phyloP scores from a whole-genome alignment of 2,329 filamentous ascomycete genomes.

The Parasarocladium wereldwijsianum region DNA sequence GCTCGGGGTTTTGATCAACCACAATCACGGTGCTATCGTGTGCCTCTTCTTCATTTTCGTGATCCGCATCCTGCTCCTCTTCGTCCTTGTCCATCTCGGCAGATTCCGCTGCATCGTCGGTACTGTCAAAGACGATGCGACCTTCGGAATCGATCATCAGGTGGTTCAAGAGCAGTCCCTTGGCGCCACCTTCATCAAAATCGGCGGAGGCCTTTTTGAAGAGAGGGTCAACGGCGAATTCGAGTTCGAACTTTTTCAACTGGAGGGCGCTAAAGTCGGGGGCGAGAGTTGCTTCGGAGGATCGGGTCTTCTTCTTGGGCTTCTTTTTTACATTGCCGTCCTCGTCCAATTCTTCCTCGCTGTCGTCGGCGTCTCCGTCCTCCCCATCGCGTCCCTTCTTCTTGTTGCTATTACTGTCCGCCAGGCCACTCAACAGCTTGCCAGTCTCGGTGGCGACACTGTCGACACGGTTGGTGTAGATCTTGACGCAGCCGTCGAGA shows the following conservation, averaged over 20 bases:
- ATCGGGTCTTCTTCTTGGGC: conserved; percentile 62
- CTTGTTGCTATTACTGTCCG: conserved; percentile 69
- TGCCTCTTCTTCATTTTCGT: conserved; percentile 12
- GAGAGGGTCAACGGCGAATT: conserved; percentile 92
- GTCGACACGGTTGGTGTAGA: conserved; percentile 96
- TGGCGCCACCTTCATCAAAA: conserved; percentile 95
- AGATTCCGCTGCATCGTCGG: conserved; percentile 59
- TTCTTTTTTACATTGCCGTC: conserved; percentile 46
- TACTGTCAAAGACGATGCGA: conserved; percentile 95
- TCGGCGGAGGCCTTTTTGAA: conserved; percentile 98
- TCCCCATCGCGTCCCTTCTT: conserved; percentile 53
- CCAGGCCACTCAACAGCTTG: conserved; percentile 82
- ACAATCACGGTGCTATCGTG: conserved; percentile 4
- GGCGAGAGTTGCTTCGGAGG: conserved; percentile 85
- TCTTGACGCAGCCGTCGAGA: conserved; percentile 94
- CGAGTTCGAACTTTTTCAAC: conserved; percentile 93
- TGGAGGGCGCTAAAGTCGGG: conserved; percentile 78
- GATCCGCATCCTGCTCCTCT: conserved; percentile 21
- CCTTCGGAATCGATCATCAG: conserved; percentile 88
- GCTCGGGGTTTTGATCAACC: conserved; percentile 5
- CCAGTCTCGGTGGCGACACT: conserved; percentile 96
- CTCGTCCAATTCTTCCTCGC: conserved; percentile 47
- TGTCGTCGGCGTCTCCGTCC: conserved; percentile 54
- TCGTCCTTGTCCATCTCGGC: conserved; percentile 17
- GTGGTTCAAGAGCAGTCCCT: conserved; percentile 87